phyloP scores from a whole-genome alignment of 2,329 filamentous ascomycete genomes.

The Trichoderma simmonsii region DNA sequence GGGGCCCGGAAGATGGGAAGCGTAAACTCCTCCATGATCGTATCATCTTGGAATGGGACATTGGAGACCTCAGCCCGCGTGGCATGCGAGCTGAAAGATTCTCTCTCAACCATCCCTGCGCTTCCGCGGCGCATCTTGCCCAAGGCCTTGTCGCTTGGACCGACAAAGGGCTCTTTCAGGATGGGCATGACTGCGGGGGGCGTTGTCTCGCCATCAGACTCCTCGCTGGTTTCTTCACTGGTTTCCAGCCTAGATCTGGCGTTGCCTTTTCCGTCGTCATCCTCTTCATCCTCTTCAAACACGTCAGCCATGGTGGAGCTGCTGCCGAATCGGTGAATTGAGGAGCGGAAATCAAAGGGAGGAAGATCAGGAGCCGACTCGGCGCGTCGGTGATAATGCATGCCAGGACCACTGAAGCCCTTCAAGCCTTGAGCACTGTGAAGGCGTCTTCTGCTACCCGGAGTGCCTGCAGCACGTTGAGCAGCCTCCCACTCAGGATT shows the following conservation, averaged over 20 bases:
- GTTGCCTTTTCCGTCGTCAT: slow-evolving; percentile 44
- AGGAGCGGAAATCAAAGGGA: slow-evolving; percentile 65
- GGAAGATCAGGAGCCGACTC: slow-evolving; percentile 78
- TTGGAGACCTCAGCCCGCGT: slow-evolving; percentile 49
- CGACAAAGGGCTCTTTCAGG: slow-evolving; percentile 25
- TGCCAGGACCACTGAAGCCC: slow-evolving; percentile 64
- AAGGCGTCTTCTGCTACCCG: slow-evolving; percentile 62
- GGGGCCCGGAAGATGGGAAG: slow-evolving; percentile 40
- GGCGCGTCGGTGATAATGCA: slow-evolving; percentile 73
- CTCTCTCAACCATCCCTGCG: slow-evolving; percentile 44
- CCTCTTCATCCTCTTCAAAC: slow-evolving; percentile 79
- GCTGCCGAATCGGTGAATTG: slow-evolving; percentile 60
- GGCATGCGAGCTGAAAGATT: slow-evolving; percentile 27
- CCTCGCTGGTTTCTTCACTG: slow-evolving; percentile 45
- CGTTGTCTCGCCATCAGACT: slow-evolving; percentile 43
- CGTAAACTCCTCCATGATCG: slow-evolving; percentile 47
- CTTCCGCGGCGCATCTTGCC: slow-evolving; percentile 41
- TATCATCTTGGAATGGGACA: slow-evolving; percentile 50
- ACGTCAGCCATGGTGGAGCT: slow-evolving; percentile 79
- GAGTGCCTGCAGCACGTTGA: slow-evolving; percentile 54
- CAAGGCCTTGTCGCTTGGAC: slow-evolving; percentile 24
- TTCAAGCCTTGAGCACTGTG: slow-evolving; percentile 74
- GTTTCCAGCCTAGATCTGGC: slow-evolving; percentile 41
- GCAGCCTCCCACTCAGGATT: slow-evolving; percentile 67
- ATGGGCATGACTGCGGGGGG: slow-evolving; percentile 28